Evolutionary conservation across 208 protist genomes (phyloP).

Genomic region (Acanthamoeba lenticulata): DNA sequence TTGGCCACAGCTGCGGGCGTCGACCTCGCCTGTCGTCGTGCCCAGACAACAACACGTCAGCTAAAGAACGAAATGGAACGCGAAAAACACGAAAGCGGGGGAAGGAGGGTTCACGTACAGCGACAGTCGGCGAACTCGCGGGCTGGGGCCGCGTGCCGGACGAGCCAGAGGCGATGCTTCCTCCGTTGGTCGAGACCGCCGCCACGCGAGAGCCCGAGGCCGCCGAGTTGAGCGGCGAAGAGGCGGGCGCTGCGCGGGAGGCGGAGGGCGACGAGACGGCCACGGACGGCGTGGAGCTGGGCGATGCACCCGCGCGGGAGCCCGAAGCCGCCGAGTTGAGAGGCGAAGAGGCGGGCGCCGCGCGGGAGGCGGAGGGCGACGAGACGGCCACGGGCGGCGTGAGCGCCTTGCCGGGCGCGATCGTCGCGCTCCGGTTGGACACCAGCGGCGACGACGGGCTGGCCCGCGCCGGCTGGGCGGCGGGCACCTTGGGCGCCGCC

Average conservation of each 20-base stretch:
- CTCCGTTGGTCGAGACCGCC: not conserved
- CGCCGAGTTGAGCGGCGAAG: not conserved
- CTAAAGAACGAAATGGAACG: not conserved
- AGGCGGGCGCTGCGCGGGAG: not conserved
- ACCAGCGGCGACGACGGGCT: not conserved
- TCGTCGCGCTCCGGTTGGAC: not conserved
- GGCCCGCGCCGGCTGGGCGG: not conserved
- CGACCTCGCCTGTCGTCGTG: not conserved
- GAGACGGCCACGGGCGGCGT: not conserved
- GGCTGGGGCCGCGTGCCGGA: no score
- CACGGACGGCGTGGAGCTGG: no score
- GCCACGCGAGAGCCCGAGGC: not conserved
- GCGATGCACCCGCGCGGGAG: no score
- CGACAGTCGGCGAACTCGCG: no score
- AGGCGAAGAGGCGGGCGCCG: not conserved
- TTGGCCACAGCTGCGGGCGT: not conserved
- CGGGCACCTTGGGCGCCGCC: not conserved
- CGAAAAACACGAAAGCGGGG: not conserved
- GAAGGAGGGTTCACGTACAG: not conserved
- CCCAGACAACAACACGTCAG: not conserved
- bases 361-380: not conserved
- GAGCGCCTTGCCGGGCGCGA: slow-evolving; percentile 10
- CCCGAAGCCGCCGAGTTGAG: no score
- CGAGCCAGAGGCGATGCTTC: no score
- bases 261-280: not conserved